These are phyloP conservation scores for Gossypium ekmanianum DNA, from an alignment of 345 rosid genomes.

Conservation along the genomic window DNA sequence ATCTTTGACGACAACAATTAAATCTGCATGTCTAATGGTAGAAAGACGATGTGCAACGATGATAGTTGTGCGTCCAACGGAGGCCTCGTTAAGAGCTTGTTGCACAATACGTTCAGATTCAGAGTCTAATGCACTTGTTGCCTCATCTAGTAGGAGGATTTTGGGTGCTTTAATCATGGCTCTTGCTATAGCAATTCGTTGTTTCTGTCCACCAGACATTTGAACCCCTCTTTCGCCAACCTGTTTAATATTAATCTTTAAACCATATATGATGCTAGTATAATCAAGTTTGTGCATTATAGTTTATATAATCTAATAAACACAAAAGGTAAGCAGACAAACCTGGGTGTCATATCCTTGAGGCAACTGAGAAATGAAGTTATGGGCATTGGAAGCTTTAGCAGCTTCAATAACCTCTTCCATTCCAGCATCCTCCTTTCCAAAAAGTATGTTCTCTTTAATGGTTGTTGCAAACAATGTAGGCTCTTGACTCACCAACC, in stretches of 20 bases:
- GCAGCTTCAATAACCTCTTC: constrained; percentile 57
- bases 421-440: constrained; percentile 57
- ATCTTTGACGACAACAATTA: constrained; percentile 45
- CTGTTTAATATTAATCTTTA: constrained; percentile 19
- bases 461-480: constrained; percentile 71
- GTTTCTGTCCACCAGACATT: constrained; percentile 55
- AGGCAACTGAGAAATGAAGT: constrained; percentile 60
- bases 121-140: constrained; percentile 77
- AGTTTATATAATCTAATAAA: not conserved
- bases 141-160: constrained; percentile 71
- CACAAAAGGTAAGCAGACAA: not conserved
- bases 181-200: constrained; percentile 72
- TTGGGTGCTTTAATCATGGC: constrained; percentile 67
- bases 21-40: constrained; percentile 57
- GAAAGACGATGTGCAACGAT: constrained; percentile 76
- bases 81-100: constrained; percentile 61
- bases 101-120: constrained; percentile 72
- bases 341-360: constrained; percentile 75
- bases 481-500: constrained; percentile 74
- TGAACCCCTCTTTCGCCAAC: constrained; percentile 81
- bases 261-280: not conserved
- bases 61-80: constrained; percentile 63
- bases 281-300: not conserved
- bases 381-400: constrained; percentile 63
- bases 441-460: constrained; percentile 69